These are phyloP conservation scores for Psidium friedrichsthalianum DNA, from an alignment of 345 rosid species.

Conservation along the genomic window DNA sequence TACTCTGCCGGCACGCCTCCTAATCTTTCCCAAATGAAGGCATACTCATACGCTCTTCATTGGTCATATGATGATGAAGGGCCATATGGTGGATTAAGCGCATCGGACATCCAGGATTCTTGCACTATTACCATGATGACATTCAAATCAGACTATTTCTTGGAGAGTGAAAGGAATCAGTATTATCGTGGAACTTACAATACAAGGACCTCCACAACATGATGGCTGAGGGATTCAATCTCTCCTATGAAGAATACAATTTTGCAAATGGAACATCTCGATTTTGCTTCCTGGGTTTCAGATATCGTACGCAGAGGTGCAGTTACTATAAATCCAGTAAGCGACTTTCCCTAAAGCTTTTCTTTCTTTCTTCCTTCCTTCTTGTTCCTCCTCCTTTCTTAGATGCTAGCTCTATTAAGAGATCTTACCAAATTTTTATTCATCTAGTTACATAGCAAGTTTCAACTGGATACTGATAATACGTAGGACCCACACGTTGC, in stretches of 20 bases:
- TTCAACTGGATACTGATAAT: neutral
- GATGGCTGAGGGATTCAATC: neutral
- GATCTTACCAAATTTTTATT: neutral
- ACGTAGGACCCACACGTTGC: neutral
- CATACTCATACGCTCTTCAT: neutral
- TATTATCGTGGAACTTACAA: neutral
- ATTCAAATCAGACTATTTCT: too few species aligned
- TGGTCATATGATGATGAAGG: too few species aligned
- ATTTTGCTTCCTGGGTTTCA: neutral
- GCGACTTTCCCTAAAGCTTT: neutral
- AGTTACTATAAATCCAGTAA: neutral
- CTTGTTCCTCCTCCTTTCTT: neutral
- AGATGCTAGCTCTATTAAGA: neutral
- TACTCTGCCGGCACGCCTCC: neutral
- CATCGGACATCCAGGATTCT: neutral
- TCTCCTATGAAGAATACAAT: neutral
- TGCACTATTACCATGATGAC: neutral
- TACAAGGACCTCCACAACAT: neutral
- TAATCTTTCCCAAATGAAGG: neutral
- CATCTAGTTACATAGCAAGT: neutral
- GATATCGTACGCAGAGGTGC: neutral
- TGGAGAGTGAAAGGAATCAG: neutral
- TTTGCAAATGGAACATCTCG: too few species aligned
- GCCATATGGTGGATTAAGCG: neutral
- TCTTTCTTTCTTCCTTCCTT: accelerated